Percentiles rank a stretch among this genome's conserved stretches.
Conservation (phyloP, 108 stramenopile genomes). For the Skeletonema menzelii region DNA sequence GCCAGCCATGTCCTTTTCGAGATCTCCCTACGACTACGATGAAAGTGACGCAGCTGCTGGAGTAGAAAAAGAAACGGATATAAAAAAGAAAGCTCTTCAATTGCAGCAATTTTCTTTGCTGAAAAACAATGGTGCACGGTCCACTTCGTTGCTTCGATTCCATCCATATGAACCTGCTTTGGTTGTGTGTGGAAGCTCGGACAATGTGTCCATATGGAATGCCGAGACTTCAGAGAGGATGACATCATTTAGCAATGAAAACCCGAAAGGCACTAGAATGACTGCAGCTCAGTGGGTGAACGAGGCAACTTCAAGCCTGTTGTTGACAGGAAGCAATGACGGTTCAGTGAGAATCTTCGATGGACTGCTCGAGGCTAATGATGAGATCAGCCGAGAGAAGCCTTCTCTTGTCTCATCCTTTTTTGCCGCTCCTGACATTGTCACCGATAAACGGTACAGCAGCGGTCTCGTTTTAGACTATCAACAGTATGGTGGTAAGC, state of each 20-base stretch:
- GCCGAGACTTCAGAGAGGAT: slow-evolving; percentile 54
- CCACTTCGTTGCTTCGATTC: slow-evolving; percentile 84
- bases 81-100: slow-evolving; percentile 62
- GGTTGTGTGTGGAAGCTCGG: slow-evolving; percentile 76
- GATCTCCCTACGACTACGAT: slow-evolving; percentile 33
- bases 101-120: slow-evolving; percentile 73
- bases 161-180: slow-evolving; percentile 93
- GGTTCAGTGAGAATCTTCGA: slow-evolving; percentile 84
- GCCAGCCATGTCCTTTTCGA: slow-evolving; percentile 21
- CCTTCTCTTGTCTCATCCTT: slow-evolving; percentile 84
- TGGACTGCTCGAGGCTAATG: slow-evolving; percentile 70
- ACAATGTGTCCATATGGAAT: slow-evolving; percentile 87
- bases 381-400: slow-evolving; percentile 30
- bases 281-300: slow-evolving; percentile 94
- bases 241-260: slow-evolving; percentile 63
- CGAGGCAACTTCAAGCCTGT: slow-evolving; percentile 70
- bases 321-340: slow-evolving; percentile 91
- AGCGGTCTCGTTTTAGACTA: slow-evolving; percentile 91
- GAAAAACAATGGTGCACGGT: slow-evolving; percentile 60
- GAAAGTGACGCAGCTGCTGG: slow-evolving; percentile 39
- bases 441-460: slow-evolving; percentile 52
- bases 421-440: slow-evolving; percentile 81
- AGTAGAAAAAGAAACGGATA: slow-evolving; percentile 46
- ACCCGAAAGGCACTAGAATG: slow-evolving; percentile 70
- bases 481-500: slow-evolving; percentile 69